phyloP scores from a whole-genome alignment of 371 early-diverging fungal genomes.

The Dipsacomyces acuminosporus region DNA sequence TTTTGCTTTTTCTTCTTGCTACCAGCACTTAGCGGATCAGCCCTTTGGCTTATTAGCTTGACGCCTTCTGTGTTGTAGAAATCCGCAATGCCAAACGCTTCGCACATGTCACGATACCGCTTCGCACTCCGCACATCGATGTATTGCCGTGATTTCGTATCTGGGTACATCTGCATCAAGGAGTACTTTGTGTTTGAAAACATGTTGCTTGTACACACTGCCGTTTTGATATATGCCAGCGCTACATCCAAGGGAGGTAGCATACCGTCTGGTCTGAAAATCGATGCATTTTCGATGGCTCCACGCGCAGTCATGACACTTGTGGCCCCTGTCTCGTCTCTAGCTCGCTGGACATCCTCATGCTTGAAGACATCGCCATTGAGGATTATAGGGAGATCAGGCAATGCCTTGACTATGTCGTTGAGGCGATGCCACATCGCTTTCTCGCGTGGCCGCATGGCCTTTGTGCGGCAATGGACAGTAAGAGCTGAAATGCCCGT shows the following conservation, averaged over 20 bases:
- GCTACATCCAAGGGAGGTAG: slow-evolving; percentile 55
- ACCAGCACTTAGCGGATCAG: slow-evolving; percentile 1
- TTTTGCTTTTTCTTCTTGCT: background rate
- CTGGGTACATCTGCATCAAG: slow-evolving; percentile 74
- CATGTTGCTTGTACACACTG: slow-evolving; percentile 60
- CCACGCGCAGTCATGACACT: slow-evolving; percentile 89
- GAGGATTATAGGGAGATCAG: slow-evolving; percentile 77
- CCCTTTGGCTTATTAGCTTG: slow-evolving; percentile 2
- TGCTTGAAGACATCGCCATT: slow-evolving; percentile 84
- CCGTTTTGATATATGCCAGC: slow-evolving; percentile 61
- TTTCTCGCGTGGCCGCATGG: slow-evolving; percentile 68
- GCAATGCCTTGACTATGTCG: slow-evolving; percentile 60
- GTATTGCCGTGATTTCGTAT: slow-evolving; percentile 50
- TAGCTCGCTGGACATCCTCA: slow-evolving; percentile 58
- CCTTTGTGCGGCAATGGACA: slow-evolving; percentile 82
- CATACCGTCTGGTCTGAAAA: slow-evolving; percentile 66
- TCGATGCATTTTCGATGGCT: slow-evolving; percentile 76
- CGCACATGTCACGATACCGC: slow-evolving; percentile 25
- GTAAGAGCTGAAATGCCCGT: slow-evolving; percentile 89
- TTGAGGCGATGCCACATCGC: slow-evolving; percentile 85
- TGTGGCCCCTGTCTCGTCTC: slow-evolving; percentile 50
- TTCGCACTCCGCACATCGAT: slow-evolving; percentile 8
- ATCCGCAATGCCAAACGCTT: slow-evolving; percentile 20
- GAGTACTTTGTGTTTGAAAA: slow-evolving; percentile 86
- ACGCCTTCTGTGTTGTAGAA: slow-evolving; percentile 22